Evolutionary conservation across 371 early-diverging fungal genomes (phyloP).

Genomic region (Lichtheimia ramosa): DNA sequence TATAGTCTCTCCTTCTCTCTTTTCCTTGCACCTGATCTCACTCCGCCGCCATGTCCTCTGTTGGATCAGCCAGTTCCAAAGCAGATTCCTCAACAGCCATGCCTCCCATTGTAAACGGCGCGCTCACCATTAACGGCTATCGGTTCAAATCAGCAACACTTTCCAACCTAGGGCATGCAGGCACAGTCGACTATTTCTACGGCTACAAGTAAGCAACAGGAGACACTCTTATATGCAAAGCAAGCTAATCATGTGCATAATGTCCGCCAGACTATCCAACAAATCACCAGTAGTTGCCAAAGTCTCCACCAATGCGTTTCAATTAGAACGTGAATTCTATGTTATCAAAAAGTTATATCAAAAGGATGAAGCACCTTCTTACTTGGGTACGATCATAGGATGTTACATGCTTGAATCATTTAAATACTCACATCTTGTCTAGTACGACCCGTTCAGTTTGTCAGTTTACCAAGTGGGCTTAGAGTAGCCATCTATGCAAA

Average conservation of each 20-base stretch:
- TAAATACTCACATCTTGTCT: background rate
- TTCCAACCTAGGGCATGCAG: constrained; percentile 38
- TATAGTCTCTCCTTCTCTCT: too few species aligned
- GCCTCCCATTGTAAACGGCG: too few species aligned
- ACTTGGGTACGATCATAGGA: constrained; percentile 20
- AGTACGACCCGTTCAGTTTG: constrained; percentile 40
- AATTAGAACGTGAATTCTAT: constrained; percentile 43
- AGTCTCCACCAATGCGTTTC: constrained; percentile 35
- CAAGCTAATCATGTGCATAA: constrained; percentile 10
- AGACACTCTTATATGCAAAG: background rate
- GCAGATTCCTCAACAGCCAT: too few species aligned
- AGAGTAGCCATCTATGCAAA: constrained; percentile 40
- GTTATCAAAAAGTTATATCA: constrained; percentile 44
- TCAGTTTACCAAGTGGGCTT: constrained; percentile 35
- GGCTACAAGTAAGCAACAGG: constrained; percentile 30
- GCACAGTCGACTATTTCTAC: constrained; percentile 36
- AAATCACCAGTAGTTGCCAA: constrained; percentile 42
- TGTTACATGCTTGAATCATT: background rate
- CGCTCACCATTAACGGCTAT: constrained; percentile 40
- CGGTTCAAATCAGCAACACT: constrained; percentile 37
- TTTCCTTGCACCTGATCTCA: too few species aligned
- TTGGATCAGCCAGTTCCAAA: too few species aligned
- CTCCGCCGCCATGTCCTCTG: too few species aligned
- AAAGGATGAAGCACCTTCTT: constrained; percentile 28
- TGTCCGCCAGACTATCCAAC: constrained; percentile 18